Conservation (phyloP, 306 rosid genomes). For the Psophocarpus tetragonolobus region DNA sequence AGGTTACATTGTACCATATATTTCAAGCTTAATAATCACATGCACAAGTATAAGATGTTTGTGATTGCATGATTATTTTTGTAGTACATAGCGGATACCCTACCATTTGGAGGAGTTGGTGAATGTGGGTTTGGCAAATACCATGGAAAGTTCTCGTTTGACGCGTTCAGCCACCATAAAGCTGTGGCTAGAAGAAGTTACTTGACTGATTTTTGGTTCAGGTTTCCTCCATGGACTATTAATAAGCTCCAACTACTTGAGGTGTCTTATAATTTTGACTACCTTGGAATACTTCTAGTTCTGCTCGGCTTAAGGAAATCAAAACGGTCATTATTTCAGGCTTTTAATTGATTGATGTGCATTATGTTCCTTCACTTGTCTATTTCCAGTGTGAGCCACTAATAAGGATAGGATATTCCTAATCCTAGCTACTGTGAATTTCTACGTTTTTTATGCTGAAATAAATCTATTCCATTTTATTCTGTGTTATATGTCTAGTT, state of each 20-base stretch:
- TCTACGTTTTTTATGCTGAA: neutral
- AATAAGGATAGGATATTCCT: neutral
- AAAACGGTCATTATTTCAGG: slow-evolving; percentile 6
- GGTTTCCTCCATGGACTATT: slow-evolving; percentile 77
- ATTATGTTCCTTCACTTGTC: neutral
- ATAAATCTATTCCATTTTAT: neutral
- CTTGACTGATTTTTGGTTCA: slow-evolving; percentile 68
- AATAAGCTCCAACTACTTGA: slow-evolving; percentile 61
- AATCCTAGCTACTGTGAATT: neutral
- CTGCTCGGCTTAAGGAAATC: slow-evolving; percentile 55
- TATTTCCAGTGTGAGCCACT: neutral
- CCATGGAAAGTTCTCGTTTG: slow-evolving; percentile 85
- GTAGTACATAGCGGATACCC: slow-evolving; percentile 62
- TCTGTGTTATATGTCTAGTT: neutral
- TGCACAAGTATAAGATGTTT: neutral
- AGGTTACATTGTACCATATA: neutral
- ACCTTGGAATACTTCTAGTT: slow-evolving; percentile 51
- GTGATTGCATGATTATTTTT: neutral
- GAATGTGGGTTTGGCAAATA: slow-evolving; percentile 73
- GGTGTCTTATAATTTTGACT: slow-evolving; percentile 50
- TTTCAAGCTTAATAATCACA: neutral
- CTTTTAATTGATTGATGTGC: slow-evolving; percentile 6
- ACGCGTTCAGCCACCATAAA: slow-evolving; percentile 65
- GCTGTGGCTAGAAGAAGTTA: slow-evolving; percentile 58
- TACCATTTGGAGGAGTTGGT: slow-evolving; percentile 90